A percentile compares a stretch with the other conserved stretches of the same genome.
phyloP scores from a whole-genome alignment of 306 rosid genomes.

The Casuarina cunninghamiana region DNA sequence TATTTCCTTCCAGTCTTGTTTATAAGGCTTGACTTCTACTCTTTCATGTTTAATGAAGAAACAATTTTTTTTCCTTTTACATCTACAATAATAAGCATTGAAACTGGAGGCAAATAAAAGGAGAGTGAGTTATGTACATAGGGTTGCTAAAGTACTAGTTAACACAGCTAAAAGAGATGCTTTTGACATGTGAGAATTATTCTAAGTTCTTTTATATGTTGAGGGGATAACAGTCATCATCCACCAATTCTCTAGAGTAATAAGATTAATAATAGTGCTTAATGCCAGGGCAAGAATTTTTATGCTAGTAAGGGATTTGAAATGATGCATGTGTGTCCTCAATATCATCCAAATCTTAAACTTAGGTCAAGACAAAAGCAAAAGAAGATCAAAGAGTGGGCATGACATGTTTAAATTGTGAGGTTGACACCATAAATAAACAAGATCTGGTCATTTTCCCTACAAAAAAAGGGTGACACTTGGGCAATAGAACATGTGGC shows the following conservation, averaged over 20 bases:
- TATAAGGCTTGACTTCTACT: neutral
- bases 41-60: neutral
- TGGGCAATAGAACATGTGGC: neutral
- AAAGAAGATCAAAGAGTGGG: neutral
- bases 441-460: neutral
- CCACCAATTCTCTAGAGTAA: neutral
- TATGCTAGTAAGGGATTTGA: neutral
- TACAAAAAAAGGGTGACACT: neutral
- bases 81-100: neutral
- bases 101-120: conserved; percentile 1
- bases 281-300: neutral
- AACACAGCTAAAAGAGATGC: neutral
- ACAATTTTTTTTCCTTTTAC: neutral
- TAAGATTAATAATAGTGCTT: neutral
- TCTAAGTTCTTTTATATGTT: neutral
- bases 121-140: neutral
- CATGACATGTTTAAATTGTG: neutral
- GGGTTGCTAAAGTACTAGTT: neutral
- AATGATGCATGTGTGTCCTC: neutral
- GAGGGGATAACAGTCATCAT: neutral
- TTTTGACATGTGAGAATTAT: neutral
- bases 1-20: neutral
- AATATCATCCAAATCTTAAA: neutral
- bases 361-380: neutral
- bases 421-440: neutral